A percentile compares a stretch with the other conserved stretches of the same genome.
Conservation (phyloP, 768 basidiomycete species). For the Mycena leptocephala region DNA sequence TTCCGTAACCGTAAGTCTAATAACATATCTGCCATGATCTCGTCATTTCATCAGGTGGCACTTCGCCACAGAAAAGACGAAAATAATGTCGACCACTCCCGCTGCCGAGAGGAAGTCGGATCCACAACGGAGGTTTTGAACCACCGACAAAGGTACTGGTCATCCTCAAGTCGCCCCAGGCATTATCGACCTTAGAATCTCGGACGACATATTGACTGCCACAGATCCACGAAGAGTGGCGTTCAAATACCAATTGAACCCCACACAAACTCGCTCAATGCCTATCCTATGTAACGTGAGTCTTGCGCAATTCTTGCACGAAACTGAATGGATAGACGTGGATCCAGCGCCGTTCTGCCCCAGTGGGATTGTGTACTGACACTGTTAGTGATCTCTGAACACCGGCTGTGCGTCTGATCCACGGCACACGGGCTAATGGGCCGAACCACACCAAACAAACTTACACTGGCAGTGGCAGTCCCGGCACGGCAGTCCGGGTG, state of each 20-base stretch:
- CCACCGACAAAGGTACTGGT: conserved; percentile 5
- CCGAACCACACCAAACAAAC: conserved; percentile 23
- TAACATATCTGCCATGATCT: neutral
- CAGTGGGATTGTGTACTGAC: neutral
- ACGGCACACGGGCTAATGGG: conserved; percentile 1
- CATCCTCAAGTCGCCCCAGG: conserved; percentile 17
- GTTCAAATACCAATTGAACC: neutral
- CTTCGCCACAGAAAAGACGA: neutral
- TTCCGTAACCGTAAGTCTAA: neutral
- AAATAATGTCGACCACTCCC: neutral
- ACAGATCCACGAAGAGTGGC: conserved; percentile 6
- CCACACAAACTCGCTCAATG: neutral
- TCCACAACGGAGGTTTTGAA: conserved; percentile 19
- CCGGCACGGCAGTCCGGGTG: too few species aligned
- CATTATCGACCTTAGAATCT: neutral
- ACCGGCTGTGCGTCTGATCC: conserved; percentile 22
- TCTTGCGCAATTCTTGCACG: neutral
- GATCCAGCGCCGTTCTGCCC: conserved; percentile 19
- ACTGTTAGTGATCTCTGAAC: neutral
- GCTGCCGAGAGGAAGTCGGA: conserved; percentile 12
- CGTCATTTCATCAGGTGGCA: neutral
- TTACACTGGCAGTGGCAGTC: too few species aligned
- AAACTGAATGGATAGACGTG: neutral
- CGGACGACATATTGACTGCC: neutral
- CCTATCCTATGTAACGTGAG: neutral